Percentiles rank a stretch among this genome's conserved stretches.
Evolutionary conservation across 2,329 filamentous ascomycete species (phyloP).

Genomic region (Aspergillus felis): DNA sequence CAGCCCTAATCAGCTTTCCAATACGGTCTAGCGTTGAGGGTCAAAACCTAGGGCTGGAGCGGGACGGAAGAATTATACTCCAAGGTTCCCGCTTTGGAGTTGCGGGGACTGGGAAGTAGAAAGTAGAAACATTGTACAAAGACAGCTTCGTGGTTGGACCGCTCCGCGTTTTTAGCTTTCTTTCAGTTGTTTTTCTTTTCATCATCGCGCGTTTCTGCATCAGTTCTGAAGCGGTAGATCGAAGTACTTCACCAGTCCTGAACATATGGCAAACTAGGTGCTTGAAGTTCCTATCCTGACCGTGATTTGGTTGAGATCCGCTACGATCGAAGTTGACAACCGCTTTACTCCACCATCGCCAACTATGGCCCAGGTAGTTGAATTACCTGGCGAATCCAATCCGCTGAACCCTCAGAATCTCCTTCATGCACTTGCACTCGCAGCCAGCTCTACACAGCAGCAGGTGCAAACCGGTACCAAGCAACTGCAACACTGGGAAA

Average conservation of each 20-base stretch:
- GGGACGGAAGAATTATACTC: constrained; percentile 17
- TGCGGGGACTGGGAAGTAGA: constrained; percentile 12
- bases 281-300: constrained; percentile 1
- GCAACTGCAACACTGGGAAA: constrained; percentile 70
- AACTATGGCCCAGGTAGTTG: constrained; percentile 66
- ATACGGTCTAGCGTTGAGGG: constrained; percentile 19
- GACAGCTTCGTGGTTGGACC: neutral
- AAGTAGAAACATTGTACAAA: constrained; percentile 1
- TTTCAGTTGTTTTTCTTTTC: neutral
- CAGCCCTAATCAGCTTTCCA: constrained; percentile 20
- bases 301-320: constrained; percentile 2
- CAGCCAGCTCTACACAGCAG: constrained; percentile 61
- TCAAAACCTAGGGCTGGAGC: constrained; percentile 26
- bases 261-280: constrained; percentile 6
- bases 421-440: constrained; percentile 60
- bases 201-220: neutral
- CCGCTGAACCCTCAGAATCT: constrained; percentile 63
- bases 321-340: constrained; percentile 2
- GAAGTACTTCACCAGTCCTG: neutral
- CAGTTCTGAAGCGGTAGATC: neutral
- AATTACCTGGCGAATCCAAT: constrained; percentile 76
- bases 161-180: neutral
- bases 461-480: constrained; percentile 63
- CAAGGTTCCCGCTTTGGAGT: constrained; percentile 18
- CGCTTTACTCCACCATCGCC: constrained; percentile 9